Evolutionary conservation across 208 protist genomes (phyloP), one percentile per base, ranked within the genome.

Genomic region (Leishmania major): DNA sequence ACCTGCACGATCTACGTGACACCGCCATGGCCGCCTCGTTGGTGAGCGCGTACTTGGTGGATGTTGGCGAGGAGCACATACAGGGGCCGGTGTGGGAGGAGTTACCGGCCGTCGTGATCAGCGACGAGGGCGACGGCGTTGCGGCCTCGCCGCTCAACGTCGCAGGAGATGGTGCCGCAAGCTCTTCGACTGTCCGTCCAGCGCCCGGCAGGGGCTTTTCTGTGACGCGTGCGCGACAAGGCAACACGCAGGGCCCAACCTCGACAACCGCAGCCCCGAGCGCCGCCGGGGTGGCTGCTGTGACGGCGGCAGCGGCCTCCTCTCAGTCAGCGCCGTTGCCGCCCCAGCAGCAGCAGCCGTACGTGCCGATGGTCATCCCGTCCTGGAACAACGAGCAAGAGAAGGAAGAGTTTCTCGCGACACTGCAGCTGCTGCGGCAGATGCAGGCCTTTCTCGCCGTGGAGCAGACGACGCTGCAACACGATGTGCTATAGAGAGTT

Each of bases 61-160:
- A 96, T 67, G 94, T 97, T n/a, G 77, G 78, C 22, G 89, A 89
- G 75, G 94, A 96, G 75, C 83, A 80, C 43, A 91, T 97, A 67
- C 89, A 94, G 81, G 73, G 59, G 3, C 88, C 88, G 10, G 66
- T 79, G 35, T 80, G 77, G 80, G 79, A 79, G 10, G 55, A 66
- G 49, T 84, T 90, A 53, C 77, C 78, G 43, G n/a, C 69, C 49
- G 57, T 72, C 10, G n/a, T 47, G 31, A 49, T 31, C 53, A 31
- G 55, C 3, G 19, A n/a, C 75, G 75, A 45, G 25, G 35, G 47
- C n/a, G 37, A 57, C 40, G 59, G 57, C 10, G 37, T 19, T 31
- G 37, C 57, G 11, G 22, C 75, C 11, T 40, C 53, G 8, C 17
- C 75, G 55, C 22, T 66, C 10, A 74, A 74, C 35, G 37, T 35